phyloP scores from a whole-genome alignment of 805 yeast genomes.

The Schwanniomyces occidentalis region DNA sequence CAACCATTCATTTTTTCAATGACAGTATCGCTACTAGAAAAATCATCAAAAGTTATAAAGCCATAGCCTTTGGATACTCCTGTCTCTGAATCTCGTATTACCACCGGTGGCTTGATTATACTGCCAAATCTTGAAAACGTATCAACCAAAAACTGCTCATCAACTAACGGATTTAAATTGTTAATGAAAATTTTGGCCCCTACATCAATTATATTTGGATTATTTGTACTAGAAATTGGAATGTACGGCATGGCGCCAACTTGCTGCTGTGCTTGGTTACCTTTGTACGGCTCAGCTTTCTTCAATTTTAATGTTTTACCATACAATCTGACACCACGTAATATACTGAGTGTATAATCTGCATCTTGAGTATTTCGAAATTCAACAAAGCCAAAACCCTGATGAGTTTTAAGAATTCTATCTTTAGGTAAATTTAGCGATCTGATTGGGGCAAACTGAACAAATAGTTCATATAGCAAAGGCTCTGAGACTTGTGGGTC shows the following conservation, averaged over 20 bases:
- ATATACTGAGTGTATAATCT: constrained; percentile 61
- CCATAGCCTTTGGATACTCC: constrained; percentile 64
- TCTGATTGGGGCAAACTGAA: constrained; percentile 80
- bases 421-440: constrained; percentile 79
- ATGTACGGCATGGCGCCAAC: constrained; percentile 12
- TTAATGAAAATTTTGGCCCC: constrained; percentile 58
- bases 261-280: constrained; percentile 9
- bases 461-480: constrained; percentile 74
- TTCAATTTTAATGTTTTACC: constrained; percentile 63
- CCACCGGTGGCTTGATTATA: constrained; percentile 48
- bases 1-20: constrained; percentile 67
- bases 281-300: constrained; percentile 38
- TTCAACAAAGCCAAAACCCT: constrained; percentile 89
- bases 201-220: constrained; percentile 35
- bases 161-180: constrained; percentile 66
- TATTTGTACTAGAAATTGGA: constrained; percentile 12
- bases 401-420: constrained; percentile 65
- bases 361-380: constrained; percentile 61
- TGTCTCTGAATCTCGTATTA: constrained; percentile 46
- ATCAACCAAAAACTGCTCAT: constrained; percentile 52
- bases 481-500: constrained; percentile 73
- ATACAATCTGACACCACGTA: constrained; percentile 61
- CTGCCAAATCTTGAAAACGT: constrained; percentile 73
- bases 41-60: constrained; percentile 61
- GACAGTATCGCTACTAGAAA: constrained; percentile 71